phyloP scores from a whole-genome alignment of 805 yeast genomes.

The Candida golubevii region DNA sequence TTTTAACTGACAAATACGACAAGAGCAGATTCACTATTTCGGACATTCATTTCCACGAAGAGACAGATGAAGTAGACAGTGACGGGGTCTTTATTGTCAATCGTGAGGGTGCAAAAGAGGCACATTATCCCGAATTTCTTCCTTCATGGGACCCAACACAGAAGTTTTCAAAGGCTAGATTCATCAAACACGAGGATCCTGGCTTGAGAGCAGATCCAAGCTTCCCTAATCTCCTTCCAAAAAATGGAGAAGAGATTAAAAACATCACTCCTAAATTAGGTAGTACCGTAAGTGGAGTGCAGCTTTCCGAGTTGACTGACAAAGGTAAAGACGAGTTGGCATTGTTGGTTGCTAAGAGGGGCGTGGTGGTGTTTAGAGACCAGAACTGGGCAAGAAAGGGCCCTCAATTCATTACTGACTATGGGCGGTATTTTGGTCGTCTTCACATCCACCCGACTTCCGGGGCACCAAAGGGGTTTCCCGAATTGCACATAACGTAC shows the following conservation, averaged over 20 bases:
- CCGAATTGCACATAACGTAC: constrained; percentile 34
- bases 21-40: constrained; percentile 3
- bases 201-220: constrained; percentile 23
- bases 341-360: constrained; percentile 28
- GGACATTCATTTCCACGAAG: constrained; percentile 15
- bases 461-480: constrained; percentile 31
- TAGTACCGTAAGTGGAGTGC: constrained; percentile 26
- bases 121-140: constrained; percentile 23
- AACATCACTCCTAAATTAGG: constrained; percentile 32
- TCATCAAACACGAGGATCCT: constrained; percentile 26
- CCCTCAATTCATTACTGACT: constrained; percentile 29
- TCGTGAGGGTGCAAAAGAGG: constrained; percentile 24
- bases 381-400: constrained; percentile 25
- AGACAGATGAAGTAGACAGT: constrained; percentile 28
- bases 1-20: constrained; percentile 7
- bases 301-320: constrained; percentile 24
- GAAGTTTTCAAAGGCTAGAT: constrained; percentile 28
- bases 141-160: constrained; percentile 32
- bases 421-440: constrained; percentile 32
- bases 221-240: constrained; percentile 21
- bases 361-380: constrained; percentile 31
- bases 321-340: constrained; percentile 33
- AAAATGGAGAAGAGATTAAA: constrained; percentile 14
- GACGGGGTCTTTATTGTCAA: constrained; percentile 28
- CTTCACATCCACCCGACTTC: constrained; percentile 46